Base-by-base conservation (phyloP, 2,329 filamentous ascomycete species). In the Trichoderma atrobrunneum region DNA sequence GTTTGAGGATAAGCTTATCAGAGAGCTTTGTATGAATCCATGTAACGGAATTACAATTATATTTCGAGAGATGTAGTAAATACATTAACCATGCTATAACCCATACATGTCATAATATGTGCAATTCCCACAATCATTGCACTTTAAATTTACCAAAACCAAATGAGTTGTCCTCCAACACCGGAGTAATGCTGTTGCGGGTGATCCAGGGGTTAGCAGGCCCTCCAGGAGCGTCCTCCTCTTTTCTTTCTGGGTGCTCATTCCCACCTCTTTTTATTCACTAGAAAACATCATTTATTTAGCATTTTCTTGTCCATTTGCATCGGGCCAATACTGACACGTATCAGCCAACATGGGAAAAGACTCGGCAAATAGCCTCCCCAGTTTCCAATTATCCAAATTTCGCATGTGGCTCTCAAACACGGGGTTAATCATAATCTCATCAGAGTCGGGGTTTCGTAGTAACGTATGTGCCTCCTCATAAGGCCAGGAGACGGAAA, bases 401-500 rank as follows among this genome's bases (percentile, higher is more conserved):
- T 92, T 87, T 3, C 91, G 83, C 63, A 97, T 78, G 79, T 98
- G 94, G 48, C 89, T 86, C 81, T 97, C 93, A 79, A 97, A 97
- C 0, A 93, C 92, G 0, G 94, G 94, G 75, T 96, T 97, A 74
- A 97, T 93, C 74, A 92, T 86, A 73, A 94, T 84, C 77, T 94
- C 91, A 10, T 91, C 89, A 6, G 83, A 82, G 4, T 85, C 86
- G 0, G 87, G 85, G 30, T 87, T 84, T 69, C 87, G 84, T 30
- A 93, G 82, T 30, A 97, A 84, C 43, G 90, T 89, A 76, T 94
- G 91, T 0, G 88, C 89, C 1, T 90, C 87, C 71, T 93, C 91
- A 78, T 97, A 95, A 0, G 92, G 92, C 94, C 94, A 98, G 76
- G 95, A 96, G 18, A 97, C 81, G 30, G 87, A 90, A 28, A 97